Conservation (phyloP, 345 rosid genomes). For the Hibiscus mutabilis region DNA sequence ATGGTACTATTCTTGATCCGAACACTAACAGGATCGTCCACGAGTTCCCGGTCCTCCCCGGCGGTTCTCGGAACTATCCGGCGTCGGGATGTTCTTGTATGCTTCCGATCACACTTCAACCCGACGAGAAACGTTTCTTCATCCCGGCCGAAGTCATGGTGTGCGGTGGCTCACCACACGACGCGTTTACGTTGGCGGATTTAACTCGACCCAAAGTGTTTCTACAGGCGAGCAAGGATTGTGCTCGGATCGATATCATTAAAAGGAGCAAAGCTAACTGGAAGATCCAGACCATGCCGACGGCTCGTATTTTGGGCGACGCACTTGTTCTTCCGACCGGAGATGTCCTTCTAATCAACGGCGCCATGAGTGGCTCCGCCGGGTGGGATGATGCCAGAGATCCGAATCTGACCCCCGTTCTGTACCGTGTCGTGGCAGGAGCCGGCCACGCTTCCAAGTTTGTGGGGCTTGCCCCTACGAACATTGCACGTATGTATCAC, state of each 20-base stretch:
- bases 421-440: slow-evolving; percentile 28
- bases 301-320: slow-evolving; percentile 69
- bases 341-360: background rate
- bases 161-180: slow-evolving; percentile 47
- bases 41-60: slow-evolving; percentile 60
- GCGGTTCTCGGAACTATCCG: slow-evolving; percentile 79
- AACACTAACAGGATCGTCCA: slow-evolving; percentile 32
- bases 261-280: slow-evolving; percentile 38
- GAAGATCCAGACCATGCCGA: slow-evolving; percentile 64
- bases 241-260: slow-evolving; percentile 16
- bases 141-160: background rate
- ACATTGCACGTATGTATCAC: slow-evolving; percentile 67
- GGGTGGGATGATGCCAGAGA: background rate
- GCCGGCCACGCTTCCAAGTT: slow-evolving; percentile 20
- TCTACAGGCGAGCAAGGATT: slow-evolving; percentile 29
- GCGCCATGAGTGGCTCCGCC: too few species aligned
- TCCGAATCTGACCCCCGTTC: slow-evolving; percentile 21
- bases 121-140: background rate
- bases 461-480: slow-evolving; percentile 26
- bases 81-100: slow-evolving; percentile 58
- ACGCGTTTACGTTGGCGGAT: slow-evolving; percentile 38
- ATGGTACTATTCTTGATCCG: slow-evolving; percentile 51
- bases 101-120: slow-evolving; percentile 43
- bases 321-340: slow-evolving; percentile 15
- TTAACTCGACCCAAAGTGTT: slow-evolving; percentile 11